A percentile compares a stretch with the other conserved stretches of the same genome.
Evolutionary conservation across 1,284 basidiomycete species (phyloP).

Genomic region (Porphyrellus sp.): DNA sequence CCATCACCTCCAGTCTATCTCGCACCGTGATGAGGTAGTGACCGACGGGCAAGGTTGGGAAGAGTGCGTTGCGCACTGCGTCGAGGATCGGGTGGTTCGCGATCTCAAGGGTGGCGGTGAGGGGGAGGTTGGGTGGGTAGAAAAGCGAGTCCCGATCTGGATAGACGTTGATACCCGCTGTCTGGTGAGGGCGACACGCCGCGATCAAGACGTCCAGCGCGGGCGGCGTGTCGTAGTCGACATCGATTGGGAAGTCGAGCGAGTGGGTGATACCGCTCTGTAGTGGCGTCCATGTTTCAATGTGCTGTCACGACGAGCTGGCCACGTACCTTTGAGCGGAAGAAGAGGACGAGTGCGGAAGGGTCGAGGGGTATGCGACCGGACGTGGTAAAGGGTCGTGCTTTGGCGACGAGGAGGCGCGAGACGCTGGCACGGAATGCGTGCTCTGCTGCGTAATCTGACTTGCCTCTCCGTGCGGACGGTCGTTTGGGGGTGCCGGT

Average conservation of each 20-base stretch:
- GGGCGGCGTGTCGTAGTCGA: slow-evolving; percentile 69
- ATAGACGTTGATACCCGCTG: slow-evolving; percentile 52
- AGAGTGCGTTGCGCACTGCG: slow-evolving; percentile 63
- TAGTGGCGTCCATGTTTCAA: slow-evolving; percentile 7
- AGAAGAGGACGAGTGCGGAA: slow-evolving; percentile 66
- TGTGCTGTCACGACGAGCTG: not conserved
- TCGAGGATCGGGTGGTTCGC: slow-evolving; percentile 78
- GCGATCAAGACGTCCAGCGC: slow-evolving; percentile 76
- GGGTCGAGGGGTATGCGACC: slow-evolving; percentile 72
- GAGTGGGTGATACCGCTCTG: slow-evolving; percentile 77
- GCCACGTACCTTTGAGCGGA: slow-evolving; percentile 64
- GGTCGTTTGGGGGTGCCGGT: slow-evolving; percentile 31
- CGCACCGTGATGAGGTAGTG: slow-evolving; percentile 65
- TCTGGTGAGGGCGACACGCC: slow-evolving; percentile 65
- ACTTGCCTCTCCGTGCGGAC: slow-evolving; percentile 30
- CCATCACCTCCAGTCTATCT: slow-evolving; percentile 67
- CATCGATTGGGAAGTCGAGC: slow-evolving; percentile 75
- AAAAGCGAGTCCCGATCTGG: slow-evolving; percentile 63
- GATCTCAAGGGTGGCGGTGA: slow-evolving; percentile 72
- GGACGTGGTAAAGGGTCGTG: slow-evolving; percentile 60
- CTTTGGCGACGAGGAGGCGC: slow-evolving; percentile 55
- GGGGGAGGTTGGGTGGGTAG: slow-evolving; percentile 66
- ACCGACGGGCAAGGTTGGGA: slow-evolving; percentile 63
- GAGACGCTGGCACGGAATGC: slow-evolving; percentile 56
- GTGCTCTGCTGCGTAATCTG: slow-evolving; percentile 49